Evolutionary conservation across 1,284 basidiomycete genomes (phyloP).

Genomic region (Leccinum huronense): DNA sequence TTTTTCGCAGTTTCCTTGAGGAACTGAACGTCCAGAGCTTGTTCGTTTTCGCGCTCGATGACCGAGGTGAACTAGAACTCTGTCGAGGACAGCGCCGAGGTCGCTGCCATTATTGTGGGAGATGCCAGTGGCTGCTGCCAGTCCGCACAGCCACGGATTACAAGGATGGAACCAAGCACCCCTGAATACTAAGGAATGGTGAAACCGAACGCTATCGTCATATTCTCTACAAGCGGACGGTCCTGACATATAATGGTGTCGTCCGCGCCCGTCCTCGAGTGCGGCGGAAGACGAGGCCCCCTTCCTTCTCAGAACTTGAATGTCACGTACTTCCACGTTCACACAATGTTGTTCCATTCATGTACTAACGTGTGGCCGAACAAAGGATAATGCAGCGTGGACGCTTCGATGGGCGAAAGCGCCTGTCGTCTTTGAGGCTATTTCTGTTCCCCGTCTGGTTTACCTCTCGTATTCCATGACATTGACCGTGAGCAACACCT

Average conservation of each 20-base stretch:
- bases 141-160: constrained; percentile 33
- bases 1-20: constrained; percentile 75
- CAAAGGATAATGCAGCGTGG: constrained; percentile 57
- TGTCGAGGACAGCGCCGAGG: constrained; percentile 26
- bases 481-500: constrained; percentile 56
- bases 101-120: constrained; percentile 31
- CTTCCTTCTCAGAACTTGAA: constrained; percentile 42
- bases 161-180: constrained; percentile 7
- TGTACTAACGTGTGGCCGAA: constrained; percentile 8
- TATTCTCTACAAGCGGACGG: background rate
- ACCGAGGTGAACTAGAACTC: constrained; percentile 29
- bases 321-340: too few relatives aligned
- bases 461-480: constrained; percentile 90
- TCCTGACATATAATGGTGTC: constrained; percentile 27
- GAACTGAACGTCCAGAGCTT: constrained; percentile 62
- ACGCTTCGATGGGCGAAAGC: constrained; percentile 55
- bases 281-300: background rate
- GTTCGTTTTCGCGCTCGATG: constrained; percentile 37
- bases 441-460: constrained; percentile 74
- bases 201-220: background rate
- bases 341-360: constrained; percentile 25
- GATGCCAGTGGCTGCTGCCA: background rate
- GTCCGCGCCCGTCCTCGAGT: background rate
- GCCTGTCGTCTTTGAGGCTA: constrained; percentile 73
- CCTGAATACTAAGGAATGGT: constrained; percentile 6